Percentiles rank a stretch among this genome's conserved stretches.
These are phyloP conservation scores for Ophiostoma angusticollis DNA, from an alignment of 2,329 filamentous ascomycete species.

Conservation along the genomic window DNA sequence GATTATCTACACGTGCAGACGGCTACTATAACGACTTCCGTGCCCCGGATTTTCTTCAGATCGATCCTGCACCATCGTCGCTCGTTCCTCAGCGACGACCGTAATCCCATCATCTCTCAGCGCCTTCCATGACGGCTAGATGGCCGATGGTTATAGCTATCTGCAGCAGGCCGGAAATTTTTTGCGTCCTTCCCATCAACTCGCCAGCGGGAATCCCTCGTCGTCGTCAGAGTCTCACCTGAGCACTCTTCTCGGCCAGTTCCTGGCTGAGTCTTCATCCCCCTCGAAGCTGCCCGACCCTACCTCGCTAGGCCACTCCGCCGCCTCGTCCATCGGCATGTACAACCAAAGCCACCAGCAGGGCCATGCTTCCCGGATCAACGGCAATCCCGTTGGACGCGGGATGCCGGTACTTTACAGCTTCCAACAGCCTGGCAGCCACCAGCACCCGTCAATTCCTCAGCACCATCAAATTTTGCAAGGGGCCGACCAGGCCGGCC, in stretches of 20 bases:
- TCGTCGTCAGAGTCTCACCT: constrained; percentile 20
- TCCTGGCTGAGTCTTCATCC: constrained; percentile 19
- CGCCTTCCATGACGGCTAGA: constrained; percentile 34
- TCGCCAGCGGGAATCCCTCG: constrained; percentile 24
- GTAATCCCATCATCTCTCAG: no score
- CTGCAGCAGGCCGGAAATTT: constrained; percentile 45
- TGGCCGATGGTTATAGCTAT: constrained; percentile 58
- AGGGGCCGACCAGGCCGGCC: constrained; percentile 39
- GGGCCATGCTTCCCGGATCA: constrained; percentile 64
- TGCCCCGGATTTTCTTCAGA: no score
- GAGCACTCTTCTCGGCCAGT: constrained; percentile 23
- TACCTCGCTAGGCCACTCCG: constrained; percentile 21
- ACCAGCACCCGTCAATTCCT: constrained; percentile 50
- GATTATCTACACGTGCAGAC: background rate
- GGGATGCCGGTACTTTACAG: constrained; percentile 55
- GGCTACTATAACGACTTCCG: no score
- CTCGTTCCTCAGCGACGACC: no score
- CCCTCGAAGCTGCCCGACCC: constrained; percentile 19
- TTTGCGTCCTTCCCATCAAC: constrained; percentile 42
- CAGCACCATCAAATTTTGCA: constrained; percentile 51
- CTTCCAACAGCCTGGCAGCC: constrained; percentile 49
- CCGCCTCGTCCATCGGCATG: constrained; percentile 39
- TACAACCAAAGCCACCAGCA: constrained; percentile 61
- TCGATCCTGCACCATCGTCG: no score
- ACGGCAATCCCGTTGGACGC: constrained; percentile 52